phyloP scores from a whole-genome alignment of 2,329 filamentous ascomycete species.

The Monilinia vaccinii-corymbosi region DNA sequence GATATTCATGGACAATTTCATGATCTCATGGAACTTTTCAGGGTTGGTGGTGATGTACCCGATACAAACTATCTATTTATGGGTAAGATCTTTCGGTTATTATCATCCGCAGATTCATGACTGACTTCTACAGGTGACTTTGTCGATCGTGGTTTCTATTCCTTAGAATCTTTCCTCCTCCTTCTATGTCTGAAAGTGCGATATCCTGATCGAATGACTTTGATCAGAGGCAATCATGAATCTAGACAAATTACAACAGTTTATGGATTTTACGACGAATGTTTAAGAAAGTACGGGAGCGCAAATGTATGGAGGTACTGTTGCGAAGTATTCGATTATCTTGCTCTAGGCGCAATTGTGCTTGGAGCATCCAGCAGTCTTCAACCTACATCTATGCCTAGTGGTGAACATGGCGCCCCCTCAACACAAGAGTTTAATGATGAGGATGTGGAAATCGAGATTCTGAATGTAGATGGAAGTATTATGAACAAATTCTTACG shows the following conservation, averaged over 20 bases:
- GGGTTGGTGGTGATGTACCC: constrained; percentile 85
- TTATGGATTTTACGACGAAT: constrained; percentile 98
- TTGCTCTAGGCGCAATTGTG: constrained; percentile 95
- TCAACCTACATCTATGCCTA: constrained; percentile 36
- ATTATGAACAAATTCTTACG: constrained; percentile 66
- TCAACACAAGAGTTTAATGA: constrained; percentile 43
- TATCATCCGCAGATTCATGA: not conserved
- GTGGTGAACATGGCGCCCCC: constrained; percentile 33
- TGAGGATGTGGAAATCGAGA: constrained; percentile 82
- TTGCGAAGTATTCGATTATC: constrained; percentile 96
- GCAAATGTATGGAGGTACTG: constrained; percentile 97
- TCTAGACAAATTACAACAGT: constrained; percentile 95
- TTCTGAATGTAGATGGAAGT: constrained; percentile 74
- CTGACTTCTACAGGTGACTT: constrained; percentile 62
- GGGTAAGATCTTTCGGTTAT: constrained; percentile 44
- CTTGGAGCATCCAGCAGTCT: constrained; percentile 72
- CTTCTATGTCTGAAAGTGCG: constrained; percentile 93
- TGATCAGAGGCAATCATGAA: constrained; percentile 93
- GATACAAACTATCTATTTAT: constrained; percentile 97
- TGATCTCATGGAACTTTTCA: constrained; percentile 92
- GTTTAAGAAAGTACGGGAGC: constrained; percentile 88
- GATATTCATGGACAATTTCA: constrained; percentile 97
- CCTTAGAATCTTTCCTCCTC: constrained; percentile 90
- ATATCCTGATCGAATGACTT: constrained; percentile 93
- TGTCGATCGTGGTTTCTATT: constrained; percentile 96